Conservation (phyloP, 495 filamentous ascomycete species). For the Xylaria curta region DNA sequence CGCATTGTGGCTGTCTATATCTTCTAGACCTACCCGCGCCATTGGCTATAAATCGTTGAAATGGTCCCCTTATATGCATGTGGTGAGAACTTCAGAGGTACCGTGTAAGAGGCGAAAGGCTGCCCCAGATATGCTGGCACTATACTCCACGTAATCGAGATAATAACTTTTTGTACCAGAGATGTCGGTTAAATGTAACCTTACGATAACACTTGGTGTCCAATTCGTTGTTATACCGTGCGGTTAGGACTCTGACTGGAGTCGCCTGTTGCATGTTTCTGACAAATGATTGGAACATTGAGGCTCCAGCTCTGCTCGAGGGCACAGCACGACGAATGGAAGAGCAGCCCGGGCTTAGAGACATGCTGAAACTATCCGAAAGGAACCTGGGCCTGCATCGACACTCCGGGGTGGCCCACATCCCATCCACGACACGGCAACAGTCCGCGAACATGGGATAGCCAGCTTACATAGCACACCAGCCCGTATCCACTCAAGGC, state of each 20-base stretch:
- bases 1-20: conserved; percentile 20
- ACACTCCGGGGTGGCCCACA: conserved; percentile 28
- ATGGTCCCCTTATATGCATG: conserved; percentile 8
- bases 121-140: conserved; percentile 8
- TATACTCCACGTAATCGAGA: conserved; percentile 9
- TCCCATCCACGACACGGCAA: conserved; percentile 32
- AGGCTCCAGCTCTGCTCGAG: conserved; percentile 8
- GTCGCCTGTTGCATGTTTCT: background rate
- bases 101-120: background rate
- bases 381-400: conserved; percentile 21
- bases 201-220: conserved; percentile 5
- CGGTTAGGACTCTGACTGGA: conserved; percentile 2
- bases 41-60: background rate
- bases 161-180: background rate
- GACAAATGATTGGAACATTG: conserved; percentile 16
- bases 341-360: background rate
- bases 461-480: conserved; percentile 21
- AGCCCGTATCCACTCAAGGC: conserved; percentile 13
- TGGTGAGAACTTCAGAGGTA: conserved; percentile 17
- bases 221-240: background rate
- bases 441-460: conserved; percentile 41
- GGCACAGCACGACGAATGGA: conserved; percentile 21
- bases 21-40: background rate
- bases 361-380: conserved; percentile 11
- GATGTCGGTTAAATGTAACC: background rate